Percentiles rank a stretch among this genome's conserved stretches.
Conservation (phyloP, 257 asterid genomes). For the Solanum lycopersicoides region DNA sequence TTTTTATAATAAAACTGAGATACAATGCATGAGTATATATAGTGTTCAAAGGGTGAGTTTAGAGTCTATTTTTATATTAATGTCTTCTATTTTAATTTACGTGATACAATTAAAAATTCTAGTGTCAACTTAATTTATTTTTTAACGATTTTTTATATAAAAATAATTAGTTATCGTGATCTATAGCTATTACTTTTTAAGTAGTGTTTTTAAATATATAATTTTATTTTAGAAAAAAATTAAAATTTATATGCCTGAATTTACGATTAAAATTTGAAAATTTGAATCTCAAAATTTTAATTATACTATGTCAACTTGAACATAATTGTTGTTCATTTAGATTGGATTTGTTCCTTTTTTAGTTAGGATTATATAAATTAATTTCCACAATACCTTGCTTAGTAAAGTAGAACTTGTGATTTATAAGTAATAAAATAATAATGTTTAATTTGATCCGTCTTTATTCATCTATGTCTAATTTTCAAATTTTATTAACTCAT, state of each 20-base stretch:
- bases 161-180: not conserved
- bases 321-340: not conserved
- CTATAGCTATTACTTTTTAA: not conserved
- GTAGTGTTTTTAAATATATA: not conserved
- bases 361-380: not conserved
- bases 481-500: not conserved
- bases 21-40: not conserved
- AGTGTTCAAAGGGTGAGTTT: not conserved
- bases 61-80: no score
- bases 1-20: not conserved
- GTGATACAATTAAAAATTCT: not conserved
- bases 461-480: not conserved
- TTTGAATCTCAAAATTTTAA: not conserved
- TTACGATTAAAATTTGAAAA: not conserved
- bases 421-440: not conserved
- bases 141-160: not conserved
- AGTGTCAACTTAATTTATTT: not conserved
- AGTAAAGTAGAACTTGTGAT: not conserved
- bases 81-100: no score
- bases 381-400: not conserved
- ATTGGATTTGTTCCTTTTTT: not conserved
- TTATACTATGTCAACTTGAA: not conserved
- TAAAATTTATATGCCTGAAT: fast-evolving
- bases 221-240: not conserved
- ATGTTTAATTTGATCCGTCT: not conserved